A percentile compares a stretch with the other conserved stretches of the same genome.
phyloP scores from a whole-genome alignment of 805 yeast genomes.

The Cyberlindnera sargentensis region DNA sequence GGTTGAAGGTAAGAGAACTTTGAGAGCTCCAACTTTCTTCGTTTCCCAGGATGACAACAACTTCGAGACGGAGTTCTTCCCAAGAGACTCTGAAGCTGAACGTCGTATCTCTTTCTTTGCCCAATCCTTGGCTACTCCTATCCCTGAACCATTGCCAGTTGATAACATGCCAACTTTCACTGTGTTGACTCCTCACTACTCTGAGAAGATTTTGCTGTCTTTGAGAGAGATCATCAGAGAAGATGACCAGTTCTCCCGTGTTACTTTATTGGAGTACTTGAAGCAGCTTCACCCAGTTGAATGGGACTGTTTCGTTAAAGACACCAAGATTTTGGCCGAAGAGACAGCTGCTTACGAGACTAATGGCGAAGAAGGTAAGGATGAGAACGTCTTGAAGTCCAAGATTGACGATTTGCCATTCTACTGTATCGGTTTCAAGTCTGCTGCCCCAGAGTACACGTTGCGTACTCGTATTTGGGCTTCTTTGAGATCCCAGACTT shows the following conservation, averaged over 20 bases:
- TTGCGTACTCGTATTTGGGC: slow-evolving; percentile 98
- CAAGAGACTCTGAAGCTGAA: slow-evolving; percentile 95
- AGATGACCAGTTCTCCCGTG: slow-evolving; percentile 94
- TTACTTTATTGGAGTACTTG: slow-evolving; percentile 86
- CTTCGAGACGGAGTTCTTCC: slow-evolving; percentile 95
- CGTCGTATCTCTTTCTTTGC: slow-evolving; percentile 99
- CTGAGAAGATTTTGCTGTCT: slow-evolving; percentile 90
- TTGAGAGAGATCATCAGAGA: slow-evolving; percentile 93
- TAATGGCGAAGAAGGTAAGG: slow-evolving; percentile 38
- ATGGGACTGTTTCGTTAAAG: slow-evolving; percentile 97
- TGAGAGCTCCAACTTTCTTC: slow-evolving; percentile 98
- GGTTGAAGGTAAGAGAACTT: slow-evolving; percentile 95
- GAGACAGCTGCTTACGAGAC: slow-evolving; percentile 76
- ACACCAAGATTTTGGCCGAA: slow-evolving; percentile 90
- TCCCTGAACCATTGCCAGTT: slow-evolving; percentile 97
- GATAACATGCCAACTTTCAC: slow-evolving; percentile 99
- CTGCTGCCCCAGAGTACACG: slow-evolving; percentile 95
- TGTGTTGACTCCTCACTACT: slow-evolving; percentile 91
- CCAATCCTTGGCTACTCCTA: slow-evolving; percentile 96
- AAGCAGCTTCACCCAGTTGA: slow-evolving; percentile 94
- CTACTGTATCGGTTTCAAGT: slow-evolving; percentile 94
- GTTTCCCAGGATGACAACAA: slow-evolving; percentile 93
- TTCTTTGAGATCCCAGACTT: slow-evolving; percentile 91
- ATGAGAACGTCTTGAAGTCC: slow-evolving; percentile 65
- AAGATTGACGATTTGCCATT: slow-evolving; percentile 91